Evolutionary conservation across 2,329 filamentous ascomycete genomes (phyloP), one percentile per base, ranked within the genome.

Genomic region (Xylaria sp.): DNA sequence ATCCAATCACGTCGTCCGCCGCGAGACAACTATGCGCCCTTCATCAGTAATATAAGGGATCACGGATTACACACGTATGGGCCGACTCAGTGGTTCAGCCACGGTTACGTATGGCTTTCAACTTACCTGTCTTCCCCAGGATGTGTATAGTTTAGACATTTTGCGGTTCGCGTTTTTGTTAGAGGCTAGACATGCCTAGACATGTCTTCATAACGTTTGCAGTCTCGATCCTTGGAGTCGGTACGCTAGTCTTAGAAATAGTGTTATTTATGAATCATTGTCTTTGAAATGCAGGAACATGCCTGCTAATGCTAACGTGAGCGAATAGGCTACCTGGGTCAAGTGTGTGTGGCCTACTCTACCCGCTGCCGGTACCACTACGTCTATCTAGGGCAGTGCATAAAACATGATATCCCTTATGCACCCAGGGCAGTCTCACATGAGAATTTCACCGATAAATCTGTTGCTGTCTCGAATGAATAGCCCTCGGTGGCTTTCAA

Each of bases 381-480:
- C n/a, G 43, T 40, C 10, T 43, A 48, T 40, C 10, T 43, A 44
- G 33, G 35, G 41, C 33, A 59, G 7, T 6, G 9, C 23, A 17
- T 60, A 46, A 52, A 40, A 62, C 55, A 59, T 21, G 11, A n/a
- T 13, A 43, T 58, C 60, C 49, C 60, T 62, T 41, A 38, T 25
- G 11, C 41, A 40, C 5, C 27, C 17, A 40, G 25, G 31, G 19
- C 9, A 29, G 56, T 47, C 37, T 59, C 19, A 43, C 8, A 46
- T 21, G 10, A 33, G 19, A 35, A 33, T 37, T 35, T 37, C 23
- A 19, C 31, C 25, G 9, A 25, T 60, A 25, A 49, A 10, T 55
- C 23, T 37, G 19, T 3, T 43, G 29, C 27, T 54, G 23, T n/a
- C 31, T 15, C 54, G 19, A 33, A 40, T 23, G 10, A 52, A 33